These are phyloP conservation scores for Chytriomyces confervae DNA, from an alignment of 192 early-diverging fungal species.

Conservation along the genomic window DNA sequence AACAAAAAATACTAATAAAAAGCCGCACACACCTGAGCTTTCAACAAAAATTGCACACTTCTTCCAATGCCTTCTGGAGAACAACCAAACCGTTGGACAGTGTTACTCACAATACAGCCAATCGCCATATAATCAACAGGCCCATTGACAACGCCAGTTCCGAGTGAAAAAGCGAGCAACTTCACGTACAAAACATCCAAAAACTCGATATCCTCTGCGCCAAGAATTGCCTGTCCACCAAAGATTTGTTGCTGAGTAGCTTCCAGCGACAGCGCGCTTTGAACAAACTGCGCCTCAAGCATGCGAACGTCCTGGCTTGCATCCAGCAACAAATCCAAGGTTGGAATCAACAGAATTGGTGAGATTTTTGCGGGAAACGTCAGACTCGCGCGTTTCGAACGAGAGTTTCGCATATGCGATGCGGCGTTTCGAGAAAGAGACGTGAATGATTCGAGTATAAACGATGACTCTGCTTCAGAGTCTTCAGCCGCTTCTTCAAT, in stretches of 20 bases:
- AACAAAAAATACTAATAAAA: neutral
- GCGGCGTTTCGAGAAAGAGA: neutral
- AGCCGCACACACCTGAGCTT: neutral
- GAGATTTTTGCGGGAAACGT: slow-evolving; percentile 19
- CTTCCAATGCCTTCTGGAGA: slow-evolving; percentile 3
- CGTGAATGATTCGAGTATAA: neutral
- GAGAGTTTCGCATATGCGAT: too few species aligned
- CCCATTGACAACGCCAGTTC: neutral
- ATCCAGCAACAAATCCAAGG: slow-evolving; percentile 14
- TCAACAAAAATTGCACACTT: slow-evolving; percentile 21
- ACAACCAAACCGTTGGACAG: neutral
- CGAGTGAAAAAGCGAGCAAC: slow-evolving; percentile 3
- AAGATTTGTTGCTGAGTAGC: neutral
- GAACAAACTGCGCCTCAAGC: neutral
- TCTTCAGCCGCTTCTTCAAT: neutral
- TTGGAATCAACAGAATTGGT: slow-evolving; percentile 24
- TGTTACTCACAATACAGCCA: slow-evolving; percentile 1
- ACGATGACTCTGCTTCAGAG: neutral
- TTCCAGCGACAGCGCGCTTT: slow-evolving; percentile 7
- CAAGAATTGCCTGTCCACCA: too few species aligned
- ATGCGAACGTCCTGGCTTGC: slow-evolving; percentile 9
- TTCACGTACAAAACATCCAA: neutral
- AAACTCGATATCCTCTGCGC: slow-evolving; percentile 11
- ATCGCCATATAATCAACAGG: slow-evolving; percentile 35
- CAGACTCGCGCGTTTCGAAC: slow-evolving; percentile 8